A percentile compares a stretch with the other conserved stretches of the same genome.
phyloP scores from a whole-genome alignment of 176 grass and related monocot genomes.

The Avena atlantica region DNA sequence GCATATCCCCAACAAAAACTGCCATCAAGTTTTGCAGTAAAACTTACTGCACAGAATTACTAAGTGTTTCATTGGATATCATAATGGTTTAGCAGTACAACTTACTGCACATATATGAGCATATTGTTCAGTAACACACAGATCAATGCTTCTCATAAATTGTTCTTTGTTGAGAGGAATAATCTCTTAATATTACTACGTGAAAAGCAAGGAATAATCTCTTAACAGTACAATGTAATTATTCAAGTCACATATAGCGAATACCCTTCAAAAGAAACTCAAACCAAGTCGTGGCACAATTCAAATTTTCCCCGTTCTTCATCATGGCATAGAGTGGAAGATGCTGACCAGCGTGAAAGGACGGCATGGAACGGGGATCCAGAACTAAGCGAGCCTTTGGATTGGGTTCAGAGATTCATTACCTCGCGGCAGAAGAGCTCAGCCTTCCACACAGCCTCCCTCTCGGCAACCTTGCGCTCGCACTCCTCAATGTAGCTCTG shows the following conservation, averaged over 20 bases:
- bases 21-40: too few relatives aligned
- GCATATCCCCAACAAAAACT: too few relatives aligned
- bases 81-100: too few relatives aligned
- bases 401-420: not conserved
- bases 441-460: slow-evolving; percentile 95
- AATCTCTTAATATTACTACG: too few relatives aligned
- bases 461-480: slow-evolving; percentile 92
- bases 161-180: too few relatives aligned
- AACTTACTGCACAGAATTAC: too few relatives aligned
- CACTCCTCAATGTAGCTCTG: slow-evolving; percentile 98
- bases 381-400: not conserved
- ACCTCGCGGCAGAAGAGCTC: slow-evolving; percentile 97
- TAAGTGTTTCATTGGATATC: too few relatives aligned
- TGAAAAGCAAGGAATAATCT: too few relatives aligned
- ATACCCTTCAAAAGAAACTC: not conserved
- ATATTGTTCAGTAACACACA: too few relatives aligned
- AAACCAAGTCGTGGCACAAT: not conserved
- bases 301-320: not conserved
- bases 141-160: too few relatives aligned
- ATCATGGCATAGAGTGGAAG: not conserved
- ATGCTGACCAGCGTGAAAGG: not conserved
- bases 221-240: too few relatives aligned
- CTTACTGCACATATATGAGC: too few relatives aligned
- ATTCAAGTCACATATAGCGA: not conserved
- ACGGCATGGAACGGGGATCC: not conserved